Evolutionary conservation across 2,329 filamentous ascomycete genomes (phyloP).

Genomic region (Monosporascus sp.): DNA sequence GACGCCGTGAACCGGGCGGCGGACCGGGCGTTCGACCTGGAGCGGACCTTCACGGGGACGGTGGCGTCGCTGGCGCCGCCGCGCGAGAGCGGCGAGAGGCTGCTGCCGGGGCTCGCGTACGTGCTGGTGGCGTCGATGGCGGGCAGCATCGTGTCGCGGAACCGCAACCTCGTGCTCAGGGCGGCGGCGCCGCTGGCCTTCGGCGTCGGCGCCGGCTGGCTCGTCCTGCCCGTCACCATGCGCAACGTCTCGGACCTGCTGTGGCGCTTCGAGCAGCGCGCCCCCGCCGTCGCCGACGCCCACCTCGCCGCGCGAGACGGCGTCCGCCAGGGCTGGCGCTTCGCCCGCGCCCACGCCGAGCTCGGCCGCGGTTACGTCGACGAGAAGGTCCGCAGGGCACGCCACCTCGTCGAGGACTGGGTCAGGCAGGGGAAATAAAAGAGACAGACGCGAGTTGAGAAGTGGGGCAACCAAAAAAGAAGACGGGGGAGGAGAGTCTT

Average conservation of each 20-base stretch:
- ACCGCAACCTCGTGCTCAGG: conserved; percentile 79
- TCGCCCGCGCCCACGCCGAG: conserved; percentile 69
- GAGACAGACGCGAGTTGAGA: not conserved
- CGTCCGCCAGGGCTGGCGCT: conserved; percentile 64
- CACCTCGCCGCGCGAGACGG: conserved; percentile 69
- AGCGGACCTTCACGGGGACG: conserved; percentile 85
- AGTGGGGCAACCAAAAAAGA: not conserved
- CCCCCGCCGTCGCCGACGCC: conserved; percentile 76
- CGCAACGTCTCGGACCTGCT: conserved; percentile 78
- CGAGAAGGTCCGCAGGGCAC: conserved; percentile 70
- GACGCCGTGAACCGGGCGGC: conserved; percentile 78
- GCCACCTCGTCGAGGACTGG: conserved; percentile 80
- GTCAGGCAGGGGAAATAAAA: conserved; percentile 80
- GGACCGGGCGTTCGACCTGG: conserved; percentile 75
- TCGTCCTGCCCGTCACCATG: conserved; percentile 84
- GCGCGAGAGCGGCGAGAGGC: conserved; percentile 77
- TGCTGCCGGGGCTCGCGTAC: conserved; percentile 87
- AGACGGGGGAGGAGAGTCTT: not conserved
- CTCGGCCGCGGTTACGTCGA: conserved; percentile 70
- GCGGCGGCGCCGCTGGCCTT: conserved; percentile 72
- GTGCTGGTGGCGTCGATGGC: conserved; percentile 94
- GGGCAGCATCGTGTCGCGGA: conserved; percentile 83
- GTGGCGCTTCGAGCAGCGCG: conserved; percentile 90
- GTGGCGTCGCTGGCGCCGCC: conserved; percentile 83
- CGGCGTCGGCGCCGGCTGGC: conserved; percentile 77